Base-by-base conservation (phyloP, 257 asterid genomes). In the Lithospermum erythrorhizon region DNA sequence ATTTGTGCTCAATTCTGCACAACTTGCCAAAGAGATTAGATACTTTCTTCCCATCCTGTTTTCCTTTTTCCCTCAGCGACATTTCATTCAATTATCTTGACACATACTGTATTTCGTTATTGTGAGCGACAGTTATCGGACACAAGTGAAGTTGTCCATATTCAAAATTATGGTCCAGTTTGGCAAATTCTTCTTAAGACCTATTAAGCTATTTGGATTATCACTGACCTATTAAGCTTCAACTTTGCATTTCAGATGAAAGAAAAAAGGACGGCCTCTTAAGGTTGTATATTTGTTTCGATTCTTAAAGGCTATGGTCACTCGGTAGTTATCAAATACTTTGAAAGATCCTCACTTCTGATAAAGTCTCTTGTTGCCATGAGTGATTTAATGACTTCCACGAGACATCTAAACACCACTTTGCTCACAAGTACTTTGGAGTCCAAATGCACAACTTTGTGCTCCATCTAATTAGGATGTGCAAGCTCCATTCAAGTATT, bases 271-370 rank as follows among this genome's bases (percentile, higher is more conserved):
- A 16, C 21, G 19, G 1, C 21, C 6, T 24, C 21, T 20, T 19
- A 14, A 41, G 19, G 48, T 18, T 21, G 29, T 53, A 5, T n/a
- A 54, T 21, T 69, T 60, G 65, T 61, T 65, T 71, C 27, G 61
- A 63, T 68, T 65, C 65, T 57, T 73, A 53, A 63, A 93, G 98
- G 95, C 97, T 56, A 83, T 86, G 97, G 95, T 84, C 53, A 66
- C 89, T 8, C 86, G 79, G 61, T 86, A 75, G 85, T 82, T 89
- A 3, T 79, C 98, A 17, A 93, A 81, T n/a, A 95, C 97, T 24
- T 51, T 89, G 48, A 81, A n/a, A 59, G 70, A 84, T 77, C 60
- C 89, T 91, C 69, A 83, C 94, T 21, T 37, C 53, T 52, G 86
- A 81, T 68, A 83, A 91, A 74, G 82, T 75, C 56, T n/a, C 81